Evolutionary conservation across 78 protist species (phyloP), one percentile per base, ranked within the genome.

Genomic region (Mantamonas sphyraenae): DNA sequence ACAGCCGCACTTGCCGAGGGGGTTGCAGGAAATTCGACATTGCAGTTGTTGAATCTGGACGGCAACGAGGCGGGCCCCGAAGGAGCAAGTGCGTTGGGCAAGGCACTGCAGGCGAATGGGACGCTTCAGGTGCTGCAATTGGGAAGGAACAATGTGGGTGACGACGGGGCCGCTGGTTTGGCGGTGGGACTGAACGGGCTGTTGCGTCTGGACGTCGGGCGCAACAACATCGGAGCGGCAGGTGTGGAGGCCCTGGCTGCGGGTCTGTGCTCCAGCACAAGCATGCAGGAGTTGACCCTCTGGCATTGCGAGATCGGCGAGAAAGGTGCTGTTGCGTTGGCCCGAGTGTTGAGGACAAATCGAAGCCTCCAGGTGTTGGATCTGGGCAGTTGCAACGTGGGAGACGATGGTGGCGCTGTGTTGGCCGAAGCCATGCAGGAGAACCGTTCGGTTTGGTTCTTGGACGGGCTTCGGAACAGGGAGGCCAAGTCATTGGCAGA

Each of bases 111-210:
- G 57, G 9, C 1, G 28, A 64, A 35, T 20, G 4, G 3, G 61
- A 16, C 47, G 57, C 0, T 64, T 22, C 12, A 0, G 26, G 4
- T 1, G 37, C 33, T 64, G n/a, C 2, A 3, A 17, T 20, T 64
- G 24, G 50, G 24, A 16, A 17, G 24, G 22, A 64, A 64, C 47
- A 3, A 0, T 20, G 10, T 64, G 20, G 47, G 69, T 38, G 24
- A 9, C 38, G 57, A 3, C 26, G 69, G 69, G 39, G 69, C 57
- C 50, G 16, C 47, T n/a, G n/a, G n/a, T n/a, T n/a, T n/a, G n/a
- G n/a, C n/a, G n/a, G n/a, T n/a, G n/a, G n/a, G n/a, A n/a, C n/a
- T n/a, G n/a, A n/a, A n/a, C n/a, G n/a, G n/a, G n/a, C n/a, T n/a
- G n/a, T n/a, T n/a, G n/a, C n/a, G n/a, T n/a, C n/a, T n/a, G n/a